Conservation (phyloP, 164 flowering plant genomes). For the Annona cherimola region DNA sequence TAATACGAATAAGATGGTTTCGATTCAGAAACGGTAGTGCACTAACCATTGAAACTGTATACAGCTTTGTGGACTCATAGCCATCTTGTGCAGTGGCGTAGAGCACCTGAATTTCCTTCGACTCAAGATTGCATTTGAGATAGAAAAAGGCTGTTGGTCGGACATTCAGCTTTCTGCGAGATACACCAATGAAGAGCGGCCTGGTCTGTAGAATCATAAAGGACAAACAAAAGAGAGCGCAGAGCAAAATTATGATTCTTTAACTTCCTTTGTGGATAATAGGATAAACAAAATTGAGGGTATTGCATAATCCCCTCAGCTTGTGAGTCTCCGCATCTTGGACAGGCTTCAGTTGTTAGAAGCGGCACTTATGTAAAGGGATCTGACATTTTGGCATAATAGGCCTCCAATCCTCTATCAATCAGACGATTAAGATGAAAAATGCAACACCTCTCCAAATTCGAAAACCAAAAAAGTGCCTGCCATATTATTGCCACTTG, state of each 20-base stretch:
- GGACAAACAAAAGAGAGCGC: not conserved
- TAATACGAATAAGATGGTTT: no score
- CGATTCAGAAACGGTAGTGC: slow-evolving; percentile 3
- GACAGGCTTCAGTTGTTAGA: not conserved
- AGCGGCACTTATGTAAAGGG: no score
- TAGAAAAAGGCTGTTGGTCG: slow-evolving; percentile 91
- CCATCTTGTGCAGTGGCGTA: slow-evolving; percentile 82
- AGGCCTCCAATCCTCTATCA: no score
- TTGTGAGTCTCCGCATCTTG: not conserved
- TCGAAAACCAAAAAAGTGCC: no score
- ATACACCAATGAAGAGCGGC: slow-evolving; percentile 77
- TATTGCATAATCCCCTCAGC: not conserved
- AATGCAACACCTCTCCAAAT: no score
- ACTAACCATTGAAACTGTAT: slow-evolving; percentile 61
- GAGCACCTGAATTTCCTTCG: slow-evolving; percentile 57
- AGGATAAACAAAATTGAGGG: not conserved
- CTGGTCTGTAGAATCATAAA: slow-evolving; percentile 34
- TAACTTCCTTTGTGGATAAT: not conserved
- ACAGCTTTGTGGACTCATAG: slow-evolving; percentile 82
- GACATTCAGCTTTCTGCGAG: slow-evolving; percentile 74
- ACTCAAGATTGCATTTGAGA: slow-evolving; percentile 64
- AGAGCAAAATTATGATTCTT: not conserved
- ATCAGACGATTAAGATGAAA: no score
- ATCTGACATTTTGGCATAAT: no score
- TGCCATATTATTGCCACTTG: no score